A percentile compares a stretch with the other conserved stretches of the same genome.
These are phyloP conservation scores for Stemphylium vesicarium DNA, from an alignment of 2,329 filamentous ascomycete genomes.

Conservation along the genomic window DNA sequence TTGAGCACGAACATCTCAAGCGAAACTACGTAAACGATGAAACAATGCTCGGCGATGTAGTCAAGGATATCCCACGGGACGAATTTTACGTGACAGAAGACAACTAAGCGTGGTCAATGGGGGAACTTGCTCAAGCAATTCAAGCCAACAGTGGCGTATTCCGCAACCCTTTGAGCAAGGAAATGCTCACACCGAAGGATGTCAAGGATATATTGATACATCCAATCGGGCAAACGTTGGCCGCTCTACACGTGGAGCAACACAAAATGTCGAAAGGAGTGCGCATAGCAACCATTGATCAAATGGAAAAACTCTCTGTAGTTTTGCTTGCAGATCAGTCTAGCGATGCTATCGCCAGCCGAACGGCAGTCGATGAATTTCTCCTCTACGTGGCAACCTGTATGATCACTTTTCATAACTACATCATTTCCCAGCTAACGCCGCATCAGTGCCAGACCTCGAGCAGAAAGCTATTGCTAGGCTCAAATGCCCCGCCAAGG, in stretches of 20 bases:
- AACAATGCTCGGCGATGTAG: conserved; percentile 43
- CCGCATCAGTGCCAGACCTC: conserved; percentile 25
- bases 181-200: conserved; percentile 46
- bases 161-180: conserved; percentile 42
- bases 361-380: conserved; percentile 42
- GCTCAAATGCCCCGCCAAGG: conserved; percentile 39
- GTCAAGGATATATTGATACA: conserved; percentile 39
- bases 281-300: conserved; percentile 35
- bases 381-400: conserved; percentile 42
- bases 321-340: conserved; percentile 39
- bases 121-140: conserved; percentile 43
- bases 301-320: conserved; percentile 38
- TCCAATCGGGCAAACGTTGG: conserved; percentile 32
- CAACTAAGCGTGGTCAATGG: conserved; percentile 46
- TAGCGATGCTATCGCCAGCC: conserved; percentile 34
- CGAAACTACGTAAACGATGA: conserved; percentile 45
- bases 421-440: neutral
- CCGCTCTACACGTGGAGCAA: conserved; percentile 40
- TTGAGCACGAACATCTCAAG: conserved; percentile 43
- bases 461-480: conserved; percentile 41
- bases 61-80: conserved; percentile 42
- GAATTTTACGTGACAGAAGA: conserved; percentile 49
- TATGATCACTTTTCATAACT: conserved; percentile 14
- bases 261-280: conserved; percentile 43
- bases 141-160: conserved; percentile 39